phyloP scores from a whole-genome alignment of 306 rosid species.

The Pterocarpus macrocarpus region DNA sequence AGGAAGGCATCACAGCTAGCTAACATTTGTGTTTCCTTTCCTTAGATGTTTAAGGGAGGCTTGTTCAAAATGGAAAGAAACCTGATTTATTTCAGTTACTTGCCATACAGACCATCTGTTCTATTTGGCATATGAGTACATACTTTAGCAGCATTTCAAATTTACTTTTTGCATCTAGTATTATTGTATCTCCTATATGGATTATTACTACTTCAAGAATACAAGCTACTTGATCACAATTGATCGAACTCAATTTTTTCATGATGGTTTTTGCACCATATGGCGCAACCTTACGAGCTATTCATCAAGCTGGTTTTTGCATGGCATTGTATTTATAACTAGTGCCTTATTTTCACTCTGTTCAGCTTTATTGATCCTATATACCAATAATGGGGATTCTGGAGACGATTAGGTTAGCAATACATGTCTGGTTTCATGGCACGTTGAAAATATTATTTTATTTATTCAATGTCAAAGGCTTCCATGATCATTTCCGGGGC shows the following conservation, averaged over 20 bases:
- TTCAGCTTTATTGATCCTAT: constrained; percentile 78
- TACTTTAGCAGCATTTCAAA: constrained; percentile 27
- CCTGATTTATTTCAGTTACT: constrained; percentile 96
- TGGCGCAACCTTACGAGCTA: constrained; percentile 72
- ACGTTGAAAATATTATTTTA: constrained; percentile 97
- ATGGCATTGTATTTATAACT: constrained; percentile 87
- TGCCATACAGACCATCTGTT: constrained; percentile 93
- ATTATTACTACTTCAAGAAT: constrained; percentile 12
- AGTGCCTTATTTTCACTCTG: constrained; percentile 77
- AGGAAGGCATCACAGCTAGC: no score
- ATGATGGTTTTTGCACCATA: constrained; percentile 82
- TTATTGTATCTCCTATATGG: constrained; percentile 1
- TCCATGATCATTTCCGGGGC: constrained; percentile 83
- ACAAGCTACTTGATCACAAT: not conserved
- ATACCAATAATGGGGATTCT: constrained; percentile 84
- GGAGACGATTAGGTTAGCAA: constrained; percentile 85
- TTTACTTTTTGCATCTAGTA: not conserved
- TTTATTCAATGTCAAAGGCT: constrained; percentile 97
- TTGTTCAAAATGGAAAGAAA: constrained; percentile 78
- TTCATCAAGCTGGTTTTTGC: constrained; percentile 88
- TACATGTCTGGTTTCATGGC: constrained; percentile 93
- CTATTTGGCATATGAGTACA: constrained; percentile 97
- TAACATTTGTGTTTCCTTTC: not conserved
- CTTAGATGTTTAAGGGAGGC: constrained; percentile 94
- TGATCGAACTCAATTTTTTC: not conserved